Evolutionary conservation across 2,329 filamentous ascomycete genomes (phyloP).

Genomic region (Triangularia verruculosa): DNA sequence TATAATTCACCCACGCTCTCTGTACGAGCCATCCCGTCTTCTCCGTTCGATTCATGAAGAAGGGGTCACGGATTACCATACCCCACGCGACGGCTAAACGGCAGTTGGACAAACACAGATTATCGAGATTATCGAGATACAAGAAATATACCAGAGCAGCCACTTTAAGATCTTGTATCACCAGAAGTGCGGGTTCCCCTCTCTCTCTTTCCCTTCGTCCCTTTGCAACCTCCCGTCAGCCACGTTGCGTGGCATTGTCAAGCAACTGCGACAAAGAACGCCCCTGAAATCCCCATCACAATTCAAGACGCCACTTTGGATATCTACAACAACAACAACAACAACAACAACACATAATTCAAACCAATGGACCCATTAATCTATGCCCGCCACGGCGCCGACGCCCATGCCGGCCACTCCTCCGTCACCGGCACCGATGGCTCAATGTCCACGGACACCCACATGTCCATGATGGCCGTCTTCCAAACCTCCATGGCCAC

Average conservation of each 20-base stretch:
- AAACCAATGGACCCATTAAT: slow-evolving; percentile 8
- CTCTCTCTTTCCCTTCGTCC: too few relatives aligned
- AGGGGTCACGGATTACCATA: not conserved
- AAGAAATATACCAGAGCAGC: not conserved
- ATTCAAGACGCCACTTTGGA: not conserved
- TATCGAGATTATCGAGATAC: slow-evolving; percentile 1
- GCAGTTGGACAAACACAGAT: slow-evolving; percentile 9
- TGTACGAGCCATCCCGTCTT: not conserved
- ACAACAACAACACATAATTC: too few relatives aligned
- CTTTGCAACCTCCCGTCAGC: not conserved
- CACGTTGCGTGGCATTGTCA: not conserved
- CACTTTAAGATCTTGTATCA: not conserved
- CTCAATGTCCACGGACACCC: slow-evolving; percentile 22
- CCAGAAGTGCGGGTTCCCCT: not conserved
- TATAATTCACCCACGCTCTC: not conserved
- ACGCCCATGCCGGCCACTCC: slow-evolving; percentile 8
- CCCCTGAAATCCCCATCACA: not conserved
- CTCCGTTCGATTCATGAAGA: not conserved
- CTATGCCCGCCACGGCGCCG: slow-evolving; percentile 8
- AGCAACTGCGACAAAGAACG: not conserved
- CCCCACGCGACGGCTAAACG: slow-evolving; percentile 20
- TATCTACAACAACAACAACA: not conserved
- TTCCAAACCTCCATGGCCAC: slow-evolving; percentile 59
- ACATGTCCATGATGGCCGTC: slow-evolving; percentile 45
- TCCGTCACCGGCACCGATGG: slow-evolving; percentile 3